Conservation (phyloP, 345 rosid species). For the Bruguiera gymnorhiza region DNA sequence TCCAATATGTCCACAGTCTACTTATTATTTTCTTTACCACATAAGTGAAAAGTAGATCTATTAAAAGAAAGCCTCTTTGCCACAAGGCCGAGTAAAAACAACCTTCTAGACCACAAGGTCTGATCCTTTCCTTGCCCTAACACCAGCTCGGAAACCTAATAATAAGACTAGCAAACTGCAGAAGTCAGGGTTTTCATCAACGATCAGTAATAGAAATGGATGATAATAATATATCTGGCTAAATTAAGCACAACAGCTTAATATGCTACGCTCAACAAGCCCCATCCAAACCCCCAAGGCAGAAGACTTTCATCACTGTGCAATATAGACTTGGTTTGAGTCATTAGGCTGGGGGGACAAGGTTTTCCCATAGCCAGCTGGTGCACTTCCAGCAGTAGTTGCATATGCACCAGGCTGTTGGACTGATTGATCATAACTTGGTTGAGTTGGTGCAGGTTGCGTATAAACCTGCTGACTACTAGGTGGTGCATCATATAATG, state of each 20-base stretch:
- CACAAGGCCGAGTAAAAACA: no score
- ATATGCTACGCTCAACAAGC: no score
- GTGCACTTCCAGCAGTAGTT: constrained; percentile 50
- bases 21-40: no score
- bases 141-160: background rate
- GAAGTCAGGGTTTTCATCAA: background rate
- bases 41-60: no score
- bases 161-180: background rate
- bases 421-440: constrained; percentile 64
- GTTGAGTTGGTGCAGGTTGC: constrained; percentile 55
- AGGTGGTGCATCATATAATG: constrained; percentile 45
- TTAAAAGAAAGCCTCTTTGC: no score
- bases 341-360: no score
- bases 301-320: constrained; percentile 28
- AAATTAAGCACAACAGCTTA: background rate
- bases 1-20: no score
- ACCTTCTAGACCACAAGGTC: no score
- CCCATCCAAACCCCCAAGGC: background rate
- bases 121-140: no score
- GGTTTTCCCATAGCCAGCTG: constrained; percentile 21
- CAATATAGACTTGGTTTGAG: constrained; percentile 48
- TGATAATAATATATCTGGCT: background rate
- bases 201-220: background rate
- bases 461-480: constrained; percentile 49
- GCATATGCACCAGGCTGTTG: constrained; percentile 53